Evolutionary conservation across 2,329 filamentous ascomycete species (phyloP), one percentile per base, ranked within the genome.

Genomic region (Leptographium flavum): DNA sequence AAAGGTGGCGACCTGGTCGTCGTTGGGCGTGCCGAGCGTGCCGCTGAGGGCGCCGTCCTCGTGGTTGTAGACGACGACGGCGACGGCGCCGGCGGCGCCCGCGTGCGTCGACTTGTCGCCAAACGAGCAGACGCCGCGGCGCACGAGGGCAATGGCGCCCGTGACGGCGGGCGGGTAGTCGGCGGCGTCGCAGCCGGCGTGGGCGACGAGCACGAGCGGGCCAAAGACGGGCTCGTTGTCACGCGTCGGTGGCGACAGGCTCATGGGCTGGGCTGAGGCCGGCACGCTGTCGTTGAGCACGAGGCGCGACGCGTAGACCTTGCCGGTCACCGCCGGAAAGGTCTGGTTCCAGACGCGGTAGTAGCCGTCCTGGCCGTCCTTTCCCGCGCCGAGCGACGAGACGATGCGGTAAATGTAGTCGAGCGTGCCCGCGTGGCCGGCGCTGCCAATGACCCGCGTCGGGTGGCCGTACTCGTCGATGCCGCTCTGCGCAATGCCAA

Each of bases 61-160:
- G 52, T 79, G 81, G 66, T 90, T 87, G 63, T 84, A 88, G 42
- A 92, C 69, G 14, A 92, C 63, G 1, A 79, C 81, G 2, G 79
- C 84, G 4, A 75, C 60, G 5, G 85, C 85, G 19, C 83, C 82
- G 1, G 81, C 81, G 41, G 66, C 69, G 36, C 79, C 81, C 6
- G 85, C 83, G 14, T 74, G 64, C 44, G 70, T 70, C 1, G 81
- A 81, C 65, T 92, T 92, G 48, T 69, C 62, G 11, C 79, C 82
- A 53, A 90, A 92, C 8, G 76, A 53, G 57, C 85, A 92, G 2
- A 63, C 68, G 44, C 85, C 85, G 45, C 85, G 78, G 27, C 70
- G 67, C 51, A 92, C 71, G 32, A 92, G 67, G 10, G 81, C 83
- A 48, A 92, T 79, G 47, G 75, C 76, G 42, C 77, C 81, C 10